A percentile compares a stretch with the other conserved stretches of the same genome.
These are phyloP conservation scores for Gnetum montanum DNA, from an alignment of 75 land plant species.

Conservation along the genomic window DNA sequence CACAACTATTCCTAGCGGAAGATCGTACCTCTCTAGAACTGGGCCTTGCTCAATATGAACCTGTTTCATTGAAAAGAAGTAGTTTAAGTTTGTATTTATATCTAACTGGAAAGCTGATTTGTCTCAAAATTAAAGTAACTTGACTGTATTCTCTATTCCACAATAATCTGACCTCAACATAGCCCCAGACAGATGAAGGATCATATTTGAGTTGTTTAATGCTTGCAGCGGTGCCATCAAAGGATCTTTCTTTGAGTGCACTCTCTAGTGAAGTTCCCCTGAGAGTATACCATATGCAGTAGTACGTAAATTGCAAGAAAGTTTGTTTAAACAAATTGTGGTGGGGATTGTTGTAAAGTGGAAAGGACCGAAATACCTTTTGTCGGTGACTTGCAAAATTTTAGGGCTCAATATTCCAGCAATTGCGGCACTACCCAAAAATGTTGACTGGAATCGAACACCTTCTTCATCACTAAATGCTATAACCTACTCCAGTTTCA, in stretches of 20 bases:
- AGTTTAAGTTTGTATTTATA: background rate
- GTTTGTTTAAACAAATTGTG: constrained; percentile 2
- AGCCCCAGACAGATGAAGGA: constrained; percentile 73
- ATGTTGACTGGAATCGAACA: constrained; percentile 92
- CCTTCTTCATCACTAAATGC: constrained; percentile 99
- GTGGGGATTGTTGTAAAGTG: background rate
- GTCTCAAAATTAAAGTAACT: too few species aligned
- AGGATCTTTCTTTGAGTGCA: constrained; percentile 38
- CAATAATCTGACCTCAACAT: constrained; percentile 64
- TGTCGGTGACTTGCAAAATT: constrained; percentile 50
- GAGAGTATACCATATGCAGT: constrained; percentile 2
- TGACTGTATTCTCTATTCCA: too few species aligned
- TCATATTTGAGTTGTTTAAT: constrained; percentile 61
- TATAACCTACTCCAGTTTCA: constrained; percentile 53
- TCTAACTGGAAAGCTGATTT: too few species aligned
- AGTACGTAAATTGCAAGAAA: too few species aligned
- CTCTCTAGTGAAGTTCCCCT: constrained; percentile 76
- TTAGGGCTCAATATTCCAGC: constrained; percentile 70
- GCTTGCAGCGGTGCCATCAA: constrained; percentile 50
- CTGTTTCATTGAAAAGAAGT: constrained; percentile 23
- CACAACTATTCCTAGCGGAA: constrained; percentile 79
- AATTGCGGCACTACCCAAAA: constrained; percentile 90
- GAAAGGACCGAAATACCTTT: constrained; percentile 40
- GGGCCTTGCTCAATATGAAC: constrained; percentile 99
- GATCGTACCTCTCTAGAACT: constrained; percentile 67